Evolutionary conservation across 305 asterid genomes (phyloP), one percentile per base, ranked within the genome.

Genomic region (Solanum hybrid): DNA sequence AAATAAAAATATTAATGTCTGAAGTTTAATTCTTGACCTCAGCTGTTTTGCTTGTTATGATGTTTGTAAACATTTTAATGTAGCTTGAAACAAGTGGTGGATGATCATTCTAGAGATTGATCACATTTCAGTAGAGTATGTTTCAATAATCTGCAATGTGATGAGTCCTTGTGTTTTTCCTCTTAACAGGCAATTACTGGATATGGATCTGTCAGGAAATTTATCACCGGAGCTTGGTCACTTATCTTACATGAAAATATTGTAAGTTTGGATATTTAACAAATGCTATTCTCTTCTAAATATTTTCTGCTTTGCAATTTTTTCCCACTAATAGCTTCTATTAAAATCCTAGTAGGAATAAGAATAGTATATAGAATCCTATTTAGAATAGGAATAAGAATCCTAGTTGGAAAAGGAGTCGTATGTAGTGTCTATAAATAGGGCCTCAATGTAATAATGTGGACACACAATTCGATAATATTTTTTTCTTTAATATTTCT

Each of bases 211-310:
- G 34, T 92, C 96, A 5, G 99, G 99, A 91, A 93, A 79, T 87
- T 93, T 97, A 92, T 95, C 99, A 89, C 95, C 98, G 56, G 97
- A 94, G 90, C 92, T 97, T 88, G 98, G 95, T 71, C 95, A 92
- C 88, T 92, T 97, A 86, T 92, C 98, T 89, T 42, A 93, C 90
- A 29, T 96, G 94, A 56, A 71, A 85, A 95, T 97, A 91, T 87
- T 97, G 99, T 97, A 93, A 95, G 98, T 91, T 45, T n/a, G 73
- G 51, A 72, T 86, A 77, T 89, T 27, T 89, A 56, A 24, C 36
- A 84, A 24, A 38, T 89, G 80, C 26, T 26, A 64, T n/a, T 69
- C 14, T 87, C 71, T 40, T 31, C 38, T 32, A 51, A 31, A 34
- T 36, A 45, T 14, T 34, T 78, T 85, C 66, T 85, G 19, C 34